A percentile compares a stretch with the other conserved stretches of the same genome.
These are phyloP conservation scores for Trifolium subterraneum DNA, from an alignment of 306 rosid species.

Conservation along the genomic window DNA sequence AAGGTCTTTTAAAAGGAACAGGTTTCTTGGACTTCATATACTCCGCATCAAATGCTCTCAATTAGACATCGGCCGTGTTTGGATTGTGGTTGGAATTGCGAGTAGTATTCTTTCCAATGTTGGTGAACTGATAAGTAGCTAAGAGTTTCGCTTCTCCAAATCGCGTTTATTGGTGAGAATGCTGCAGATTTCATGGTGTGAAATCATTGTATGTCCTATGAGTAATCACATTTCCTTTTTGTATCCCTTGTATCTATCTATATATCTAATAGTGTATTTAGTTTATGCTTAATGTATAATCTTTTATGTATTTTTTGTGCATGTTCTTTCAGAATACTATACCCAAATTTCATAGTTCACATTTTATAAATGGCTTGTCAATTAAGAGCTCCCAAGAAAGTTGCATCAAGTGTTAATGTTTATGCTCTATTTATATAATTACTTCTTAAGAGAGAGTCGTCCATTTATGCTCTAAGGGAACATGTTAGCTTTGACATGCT, in stretches of 20 bases:
- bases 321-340: conserved; percentile 25
- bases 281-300: conserved; percentile 31
- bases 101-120: neutral
- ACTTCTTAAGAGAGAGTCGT: too few relatives aligned
- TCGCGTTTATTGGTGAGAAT: neutral
- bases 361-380: conserved; percentile 3
- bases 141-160: neutral
- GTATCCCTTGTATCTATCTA: conserved; percentile 24
- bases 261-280: conserved; percentile 30
- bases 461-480: too few relatives aligned
- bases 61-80: conserved; percentile 40
- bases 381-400: conserved; percentile 18
- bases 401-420: neutral
- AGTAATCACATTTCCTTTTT: conserved; percentile 30
- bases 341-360: conserved; percentile 8
- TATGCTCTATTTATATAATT: too few relatives aligned
- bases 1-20: conserved; percentile 90
- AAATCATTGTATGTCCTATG: neutral
- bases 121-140: neutral
- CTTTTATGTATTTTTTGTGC: conserved; percentile 7
- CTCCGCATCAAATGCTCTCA: conserved; percentile 66
- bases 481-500: too few relatives aligned
- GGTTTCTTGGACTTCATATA: conserved; percentile 95
- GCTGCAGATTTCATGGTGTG: neutral
- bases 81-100: neutral